Percentiles rank a stretch among this genome's conserved stretches.
Evolutionary conservation across 2,329 filamentous ascomycete genomes (phyloP).

Genomic region (Dactylellina haptotyla): DNA sequence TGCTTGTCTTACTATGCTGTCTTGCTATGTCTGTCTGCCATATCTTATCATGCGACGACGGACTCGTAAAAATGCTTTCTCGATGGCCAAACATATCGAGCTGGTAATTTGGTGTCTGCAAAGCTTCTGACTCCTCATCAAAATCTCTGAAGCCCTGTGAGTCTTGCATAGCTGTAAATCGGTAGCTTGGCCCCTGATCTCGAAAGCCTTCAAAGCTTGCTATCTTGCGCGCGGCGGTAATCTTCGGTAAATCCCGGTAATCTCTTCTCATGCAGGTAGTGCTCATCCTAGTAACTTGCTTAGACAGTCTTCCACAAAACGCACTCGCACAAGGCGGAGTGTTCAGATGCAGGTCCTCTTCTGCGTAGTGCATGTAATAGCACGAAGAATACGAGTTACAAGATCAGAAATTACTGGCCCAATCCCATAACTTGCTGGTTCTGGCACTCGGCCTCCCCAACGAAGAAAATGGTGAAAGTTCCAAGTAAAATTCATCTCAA

Average conservation of each 20-base stretch:
- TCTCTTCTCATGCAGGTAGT: background rate
- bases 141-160: too few relatives aligned
- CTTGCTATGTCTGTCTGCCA: too few relatives aligned
- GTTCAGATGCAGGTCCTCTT: background rate
- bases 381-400: slow-evolving; percentile 38
- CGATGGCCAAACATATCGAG: too few relatives aligned
- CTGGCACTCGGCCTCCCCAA: slow-evolving; percentile 25
- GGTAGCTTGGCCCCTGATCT: too few relatives aligned
- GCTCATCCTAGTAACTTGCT: slow-evolving; percentile 21
- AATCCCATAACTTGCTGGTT: slow-evolving; percentile 22
- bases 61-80: too few relatives aligned
- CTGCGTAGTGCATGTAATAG: slow-evolving; percentile 24
- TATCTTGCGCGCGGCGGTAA: too few relatives aligned
- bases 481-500: background rate
- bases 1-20: too few relatives aligned
- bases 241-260: background rate
- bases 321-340: slow-evolving; percentile 11
- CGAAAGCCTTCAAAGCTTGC: too few relatives aligned
- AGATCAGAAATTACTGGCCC: background rate
- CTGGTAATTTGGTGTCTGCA: too few relatives aligned
- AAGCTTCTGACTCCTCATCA: too few relatives aligned
- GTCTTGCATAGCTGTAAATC: too few relatives aligned
- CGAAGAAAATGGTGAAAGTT: slow-evolving; percentile 12
- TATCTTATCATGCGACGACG: too few relatives aligned
- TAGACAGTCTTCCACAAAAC: slow-evolving; percentile 12